Evolutionary conservation across 768 basidiomycete species (phyloP).

Genomic region (Leccinum obscurum): DNA sequence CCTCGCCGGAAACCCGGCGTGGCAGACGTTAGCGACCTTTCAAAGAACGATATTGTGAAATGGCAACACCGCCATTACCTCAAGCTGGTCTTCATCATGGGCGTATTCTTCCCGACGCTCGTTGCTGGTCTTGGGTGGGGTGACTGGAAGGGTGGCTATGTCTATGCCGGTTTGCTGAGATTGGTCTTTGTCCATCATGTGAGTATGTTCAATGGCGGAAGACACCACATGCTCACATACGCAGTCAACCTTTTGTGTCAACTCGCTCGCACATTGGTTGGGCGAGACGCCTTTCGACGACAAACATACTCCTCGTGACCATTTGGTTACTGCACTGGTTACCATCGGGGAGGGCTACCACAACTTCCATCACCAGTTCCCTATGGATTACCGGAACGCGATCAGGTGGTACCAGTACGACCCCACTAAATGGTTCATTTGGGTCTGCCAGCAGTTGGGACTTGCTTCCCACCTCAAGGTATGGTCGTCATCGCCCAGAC

Average conservation of each 20-base stretch:
- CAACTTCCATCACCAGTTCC: slow-evolving; percentile 97
- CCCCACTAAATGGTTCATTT: slow-evolving; percentile 90
- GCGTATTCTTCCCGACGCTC: slow-evolving; percentile 69
- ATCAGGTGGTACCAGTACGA: slow-evolving; percentile 92
- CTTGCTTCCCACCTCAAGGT: slow-evolving; percentile 59
- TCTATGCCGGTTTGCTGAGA: slow-evolving; percentile 80
- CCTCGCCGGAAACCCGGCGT: slow-evolving; percentile 87
- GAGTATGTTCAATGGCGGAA: slow-evolving; percentile 29
- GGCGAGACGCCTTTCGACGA: slow-evolving; percentile 92
- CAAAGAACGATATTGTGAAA: slow-evolving; percentile 72
- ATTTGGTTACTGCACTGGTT: slow-evolving; percentile 82
- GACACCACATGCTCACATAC: neutral
- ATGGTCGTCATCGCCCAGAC: neutral
- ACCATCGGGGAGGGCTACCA: slow-evolving; percentile 98
- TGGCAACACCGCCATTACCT: slow-evolving; percentile 91
- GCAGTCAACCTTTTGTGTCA: slow-evolving; percentile 94
- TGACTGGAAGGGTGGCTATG: slow-evolving; percentile 82
- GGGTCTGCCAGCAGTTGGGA: slow-evolving; percentile 47
- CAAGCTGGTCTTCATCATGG: slow-evolving; percentile 66
- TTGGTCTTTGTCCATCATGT: slow-evolving; percentile 88
- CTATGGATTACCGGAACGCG: slow-evolving; percentile 96
- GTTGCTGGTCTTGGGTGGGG: slow-evolving; percentile 83
- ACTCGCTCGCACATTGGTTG: slow-evolving; percentile 96
- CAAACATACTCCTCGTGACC: slow-evolving; percentile 92
- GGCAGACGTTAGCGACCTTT: slow-evolving; percentile 86